These are phyloP conservation scores for Bocquillonia castaneifolia DNA, from an alignment of 441 rosid species.

Conservation along the genomic window DNA sequence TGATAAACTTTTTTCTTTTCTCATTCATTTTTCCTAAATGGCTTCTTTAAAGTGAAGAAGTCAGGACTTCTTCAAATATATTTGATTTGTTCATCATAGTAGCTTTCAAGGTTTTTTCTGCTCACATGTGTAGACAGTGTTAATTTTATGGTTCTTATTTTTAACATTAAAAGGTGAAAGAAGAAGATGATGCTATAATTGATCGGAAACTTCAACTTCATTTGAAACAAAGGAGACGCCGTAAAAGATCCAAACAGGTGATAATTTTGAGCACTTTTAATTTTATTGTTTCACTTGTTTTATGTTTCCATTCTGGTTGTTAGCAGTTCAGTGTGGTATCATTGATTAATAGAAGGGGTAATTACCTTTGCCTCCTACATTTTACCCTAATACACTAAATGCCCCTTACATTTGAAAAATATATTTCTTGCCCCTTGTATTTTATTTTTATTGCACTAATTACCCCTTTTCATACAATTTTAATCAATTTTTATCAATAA, in stretches of 20 bases:
- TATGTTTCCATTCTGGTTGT: not conserved
- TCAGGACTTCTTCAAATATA: not conserved
- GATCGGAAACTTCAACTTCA: conserved; percentile 78
- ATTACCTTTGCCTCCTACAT: too few species aligned
- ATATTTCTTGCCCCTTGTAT: too few species aligned
- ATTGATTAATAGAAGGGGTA: too few species aligned
- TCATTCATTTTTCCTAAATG: not conserved
- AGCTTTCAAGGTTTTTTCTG: conserved; percentile 9
- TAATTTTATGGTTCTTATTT: conserved; percentile 16
- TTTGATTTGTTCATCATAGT: not conserved
- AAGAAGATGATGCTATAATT: conserved; percentile 85
- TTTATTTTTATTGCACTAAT: too few species aligned
- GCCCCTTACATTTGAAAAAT: too few species aligned
- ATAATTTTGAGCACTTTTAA: conserved; percentile 17
- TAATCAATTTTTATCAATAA: too few species aligned
- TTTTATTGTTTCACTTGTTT: conserved; percentile 26
- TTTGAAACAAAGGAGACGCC: conserved; percentile 66
- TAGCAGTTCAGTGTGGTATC: not conserved
- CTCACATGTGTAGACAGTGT: not conserved
- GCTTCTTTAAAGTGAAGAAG: not conserved
- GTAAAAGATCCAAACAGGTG: conserved; percentile 66
- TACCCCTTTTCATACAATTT: too few species aligned
- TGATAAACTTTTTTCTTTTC: not conserved
- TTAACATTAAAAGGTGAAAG: conserved; percentile 67
- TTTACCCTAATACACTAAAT: too few species aligned